Conservation (phyloP, 2,329 filamentous ascomycete genomes). For the Endoconidiophora laricicola region DNA sequence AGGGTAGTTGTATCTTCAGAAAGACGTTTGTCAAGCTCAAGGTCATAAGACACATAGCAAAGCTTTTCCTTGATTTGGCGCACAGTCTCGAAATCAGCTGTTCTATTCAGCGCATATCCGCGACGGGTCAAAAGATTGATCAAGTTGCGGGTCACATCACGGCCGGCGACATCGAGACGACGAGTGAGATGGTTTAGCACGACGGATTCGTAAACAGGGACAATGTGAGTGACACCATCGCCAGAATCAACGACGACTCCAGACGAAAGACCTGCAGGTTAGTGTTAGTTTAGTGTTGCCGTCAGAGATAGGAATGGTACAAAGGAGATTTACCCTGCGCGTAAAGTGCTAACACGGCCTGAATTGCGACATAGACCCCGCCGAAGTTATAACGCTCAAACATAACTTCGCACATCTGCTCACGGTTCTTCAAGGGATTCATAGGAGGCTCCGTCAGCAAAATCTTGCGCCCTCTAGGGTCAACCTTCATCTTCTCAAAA, state of each 20-base stretch:
- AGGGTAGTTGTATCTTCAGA: slow-evolving; percentile 95
- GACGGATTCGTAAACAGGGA: slow-evolving; percentile 94
- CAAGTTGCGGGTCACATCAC: slow-evolving; percentile 95
- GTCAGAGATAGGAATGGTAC: not conserved
- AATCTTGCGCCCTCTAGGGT: slow-evolving; percentile 86
- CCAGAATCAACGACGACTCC: slow-evolving; percentile 98
- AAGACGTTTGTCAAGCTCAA: slow-evolving; percentile 87
- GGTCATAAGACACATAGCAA: slow-evolving; percentile 96
- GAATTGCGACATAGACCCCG: slow-evolving; percentile 94
- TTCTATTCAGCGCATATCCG: slow-evolving; percentile 93
- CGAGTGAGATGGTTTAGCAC: slow-evolving; percentile 94
- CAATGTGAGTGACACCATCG: slow-evolving; percentile 95
- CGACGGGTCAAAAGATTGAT: slow-evolving; percentile 86
- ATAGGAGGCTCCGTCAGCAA: slow-evolving; percentile 92
- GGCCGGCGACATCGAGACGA: slow-evolving; percentile 83
- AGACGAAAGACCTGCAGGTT: slow-evolving; percentile 53
- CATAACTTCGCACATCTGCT: slow-evolving; percentile 99
- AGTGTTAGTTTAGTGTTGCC: not conserved
- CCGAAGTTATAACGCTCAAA: slow-evolving; percentile 94
- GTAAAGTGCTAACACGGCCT: slow-evolving; percentile 89
- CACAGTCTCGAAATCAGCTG: slow-evolving; percentile 96
- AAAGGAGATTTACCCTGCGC: slow-evolving; percentile 55
- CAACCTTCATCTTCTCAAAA: slow-evolving; percentile 87
- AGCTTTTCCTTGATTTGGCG: slow-evolving; percentile 99
- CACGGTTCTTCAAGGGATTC: slow-evolving; percentile 92